phyloP scores from a whole-genome alignment of 2,329 filamentous ascomycete species.

The Microascus cirrosus region DNA sequence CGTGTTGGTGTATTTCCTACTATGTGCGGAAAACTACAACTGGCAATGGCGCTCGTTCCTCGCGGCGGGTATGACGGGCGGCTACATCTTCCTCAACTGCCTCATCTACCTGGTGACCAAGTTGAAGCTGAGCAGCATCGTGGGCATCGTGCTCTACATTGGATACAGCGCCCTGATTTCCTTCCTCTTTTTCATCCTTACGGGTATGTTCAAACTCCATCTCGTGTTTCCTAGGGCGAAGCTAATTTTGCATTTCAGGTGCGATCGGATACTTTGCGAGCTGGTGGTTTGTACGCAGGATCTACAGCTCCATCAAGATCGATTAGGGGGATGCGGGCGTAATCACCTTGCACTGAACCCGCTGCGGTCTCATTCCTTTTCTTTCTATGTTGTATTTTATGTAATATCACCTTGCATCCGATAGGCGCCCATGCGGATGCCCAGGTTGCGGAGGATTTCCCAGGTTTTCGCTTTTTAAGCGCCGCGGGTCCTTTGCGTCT shows the following conservation, averaged over 20 bases:
- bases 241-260: conserved; percentile 38
- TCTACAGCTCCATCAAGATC: conserved; percentile 97
- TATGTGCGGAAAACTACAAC: conserved; percentile 95
- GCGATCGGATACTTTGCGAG: conserved; percentile 93
- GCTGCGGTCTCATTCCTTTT: neutral
- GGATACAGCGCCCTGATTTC: conserved; percentile 87
- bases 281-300: conserved; percentile 88
- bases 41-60: conserved; percentile 98
- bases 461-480: neutral
- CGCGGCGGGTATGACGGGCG: conserved; percentile 79
- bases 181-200: conserved; percentile 86
- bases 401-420: neutral
- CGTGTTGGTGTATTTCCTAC: conserved; percentile 88
- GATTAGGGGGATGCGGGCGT: conserved; percentile 42
- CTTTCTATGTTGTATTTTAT: neutral
- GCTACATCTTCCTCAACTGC: conserved; percentile 86
- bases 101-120: conserved; percentile 85
- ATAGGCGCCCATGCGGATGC: too few species aligned
- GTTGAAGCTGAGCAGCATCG: conserved; percentile 72
- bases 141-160: conserved; percentile 81
- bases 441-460: neutral
- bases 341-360: neutral
- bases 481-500: neutral
- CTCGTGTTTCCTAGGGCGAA: neutral
- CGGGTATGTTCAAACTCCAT: conserved; percentile 50